phyloP scores from a whole-genome alignment of 257 asterid genomes.

The Fraxinus quadrangulata region DNA sequence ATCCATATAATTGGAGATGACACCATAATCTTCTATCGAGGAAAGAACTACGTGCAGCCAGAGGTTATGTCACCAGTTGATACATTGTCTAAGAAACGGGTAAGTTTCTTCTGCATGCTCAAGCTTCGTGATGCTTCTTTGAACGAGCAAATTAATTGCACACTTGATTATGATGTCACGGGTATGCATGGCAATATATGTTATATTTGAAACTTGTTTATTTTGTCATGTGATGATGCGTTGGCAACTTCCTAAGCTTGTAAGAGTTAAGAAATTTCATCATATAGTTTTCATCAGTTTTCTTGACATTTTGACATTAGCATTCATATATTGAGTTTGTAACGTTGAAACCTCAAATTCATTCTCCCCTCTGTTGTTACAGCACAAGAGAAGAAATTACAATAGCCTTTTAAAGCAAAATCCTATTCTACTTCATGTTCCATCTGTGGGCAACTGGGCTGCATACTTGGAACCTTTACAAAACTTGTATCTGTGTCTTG shows the following conservation, averaged over 20 bases:
- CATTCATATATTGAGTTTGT: no score
- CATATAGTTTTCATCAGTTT: background rate
- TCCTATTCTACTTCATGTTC: no score
- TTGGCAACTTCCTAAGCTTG: background rate
- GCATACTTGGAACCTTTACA: no score
- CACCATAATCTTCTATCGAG: slow-evolving; percentile 79
- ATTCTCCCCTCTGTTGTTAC: no score
- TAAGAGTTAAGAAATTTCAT: background rate
- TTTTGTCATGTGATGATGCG: background rate
- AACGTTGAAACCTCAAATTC: no score
- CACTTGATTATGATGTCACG: background rate
- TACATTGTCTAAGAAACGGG: slow-evolving; percentile 84
- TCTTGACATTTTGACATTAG: no score
- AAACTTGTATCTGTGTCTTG: no score
- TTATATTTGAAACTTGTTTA: background rate
- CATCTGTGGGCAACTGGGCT: no score
- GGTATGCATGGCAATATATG: background rate
- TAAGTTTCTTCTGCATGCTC: slow-evolving; percentile 31
- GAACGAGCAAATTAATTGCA: background rate
- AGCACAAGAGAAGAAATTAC: no score
- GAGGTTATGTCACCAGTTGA: slow-evolving; percentile 93
- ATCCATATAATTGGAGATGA: slow-evolving; percentile 77
- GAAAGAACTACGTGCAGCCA: slow-evolving; percentile 85
- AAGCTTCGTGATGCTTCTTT: background rate
- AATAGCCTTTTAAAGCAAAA: no score